Percentiles rank a stretch among this genome's conserved stretches.
Evolutionary conservation across 2,329 filamentous ascomycete genomes (phyloP).

Genomic region (Penicillium sp.): DNA sequence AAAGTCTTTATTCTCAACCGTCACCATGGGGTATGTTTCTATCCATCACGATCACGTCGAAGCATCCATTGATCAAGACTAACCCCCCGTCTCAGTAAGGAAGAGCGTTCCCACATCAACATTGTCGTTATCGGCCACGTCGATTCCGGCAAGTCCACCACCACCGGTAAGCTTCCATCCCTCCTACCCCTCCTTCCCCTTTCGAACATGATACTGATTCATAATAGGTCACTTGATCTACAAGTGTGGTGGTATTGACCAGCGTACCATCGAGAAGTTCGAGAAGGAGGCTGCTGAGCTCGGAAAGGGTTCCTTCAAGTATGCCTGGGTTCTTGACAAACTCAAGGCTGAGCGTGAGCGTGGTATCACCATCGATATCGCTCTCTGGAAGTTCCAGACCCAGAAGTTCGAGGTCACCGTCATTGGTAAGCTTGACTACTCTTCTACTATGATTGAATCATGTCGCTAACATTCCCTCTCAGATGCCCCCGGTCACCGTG

Average conservation of each 20-base stretch:
- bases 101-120: conserved; percentile 95
- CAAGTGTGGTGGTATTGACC: conserved; percentile 99
- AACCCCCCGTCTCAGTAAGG: conserved; percentile 66
- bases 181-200: conserved; percentile 35
- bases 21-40: conserved; percentile 61
- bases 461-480: conserved; percentile 8
- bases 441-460: not conserved
- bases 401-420: conserved; percentile 97
- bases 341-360: conserved; percentile 99
- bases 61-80: conserved; percentile 5
- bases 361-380: conserved; percentile 99
- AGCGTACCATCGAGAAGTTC: conserved; percentile 99
- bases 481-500: conserved; percentile 99
- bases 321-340: conserved; percentile 99
- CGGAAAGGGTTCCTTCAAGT: conserved; percentile 99
- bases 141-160: conserved; percentile 99
- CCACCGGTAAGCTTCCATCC: conserved; percentile 67
- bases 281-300: conserved; percentile 99
- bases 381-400: conserved; percentile 99
- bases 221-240: conserved; percentile 88
- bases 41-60: not conserved
- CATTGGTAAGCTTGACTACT: conserved; percentile 56
- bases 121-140: conserved; percentile 99
- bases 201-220: not conserved
- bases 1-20: conserved; percentile 47